These are phyloP conservation scores for Sordariomycetes sp. DNA, from an alignment of 2,329 filamentous ascomycete species.

Conservation along the genomic window DNA sequence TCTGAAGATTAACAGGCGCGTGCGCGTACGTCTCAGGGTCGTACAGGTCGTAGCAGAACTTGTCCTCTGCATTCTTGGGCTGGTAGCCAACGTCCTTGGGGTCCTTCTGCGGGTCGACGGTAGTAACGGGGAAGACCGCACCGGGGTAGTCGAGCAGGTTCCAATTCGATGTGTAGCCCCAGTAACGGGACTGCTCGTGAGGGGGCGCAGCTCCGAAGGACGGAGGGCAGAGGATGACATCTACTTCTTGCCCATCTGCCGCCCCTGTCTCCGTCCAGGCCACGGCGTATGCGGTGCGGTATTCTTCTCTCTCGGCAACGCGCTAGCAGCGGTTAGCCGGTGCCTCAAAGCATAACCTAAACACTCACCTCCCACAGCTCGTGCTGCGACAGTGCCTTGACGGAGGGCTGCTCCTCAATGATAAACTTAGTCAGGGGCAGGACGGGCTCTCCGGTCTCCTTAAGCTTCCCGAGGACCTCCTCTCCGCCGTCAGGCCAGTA, in stretches of 20 bases:
- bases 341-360: neutral
- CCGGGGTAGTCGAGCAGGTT: constrained; percentile 61
- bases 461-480: constrained; percentile 40
- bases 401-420: constrained; percentile 39
- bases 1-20: constrained; percentile 16
- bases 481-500: constrained; percentile 54
- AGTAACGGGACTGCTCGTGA: constrained; percentile 36
- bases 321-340: constrained; percentile 9
- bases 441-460: constrained; percentile 46
- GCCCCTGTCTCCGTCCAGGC: constrained; percentile 26
- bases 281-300: constrained; percentile 24
- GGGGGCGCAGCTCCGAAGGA: constrained; percentile 41
- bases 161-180: constrained; percentile 60
- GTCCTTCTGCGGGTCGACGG: constrained; percentile 15
- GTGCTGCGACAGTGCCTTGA: constrained; percentile 26
- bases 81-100: constrained; percentile 12
- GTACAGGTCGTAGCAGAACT: constrained; percentile 18
- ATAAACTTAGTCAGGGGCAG: constrained; percentile 51
- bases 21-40: constrained; percentile 13
- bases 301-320: constrained; percentile 26
- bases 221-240: constrained; percentile 54
- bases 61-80: constrained; percentile 17
- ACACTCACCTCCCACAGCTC: constrained; percentile 28
- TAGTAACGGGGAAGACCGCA: constrained; percentile 47
- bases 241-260: constrained; percentile 27